These are phyloP conservation scores for Backusella westeae DNA, from an alignment of 192 early-diverging fungal species.

Conservation along the genomic window DNA sequence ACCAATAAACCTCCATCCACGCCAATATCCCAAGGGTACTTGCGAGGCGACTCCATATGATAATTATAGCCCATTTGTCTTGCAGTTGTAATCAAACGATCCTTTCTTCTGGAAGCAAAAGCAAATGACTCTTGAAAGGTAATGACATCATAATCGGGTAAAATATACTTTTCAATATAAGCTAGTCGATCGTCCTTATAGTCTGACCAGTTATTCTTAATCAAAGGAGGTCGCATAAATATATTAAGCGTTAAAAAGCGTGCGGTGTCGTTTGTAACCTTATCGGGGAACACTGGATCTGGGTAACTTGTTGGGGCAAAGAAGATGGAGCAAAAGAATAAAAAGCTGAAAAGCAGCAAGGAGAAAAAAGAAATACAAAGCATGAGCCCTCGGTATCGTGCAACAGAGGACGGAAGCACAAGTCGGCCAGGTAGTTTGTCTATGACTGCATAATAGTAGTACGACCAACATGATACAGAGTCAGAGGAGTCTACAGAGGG, in stretches of 20 bases:
- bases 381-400: constrained; percentile 10
- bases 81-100: constrained; percentile 57
- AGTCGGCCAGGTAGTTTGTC: constrained; percentile 4
- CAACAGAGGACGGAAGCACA: constrained; percentile 8
- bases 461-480: not conserved
- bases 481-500: constrained; percentile 13
- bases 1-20: constrained; percentile 81
- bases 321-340: constrained; percentile 31
- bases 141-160: constrained; percentile 77
- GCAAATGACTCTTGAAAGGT: constrained; percentile 83
- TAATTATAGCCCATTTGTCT: constrained; percentile 65
- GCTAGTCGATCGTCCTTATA: constrained; percentile 77
- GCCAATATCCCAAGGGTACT: constrained; percentile 55
- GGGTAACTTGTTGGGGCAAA: constrained; percentile 29
- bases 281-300: constrained; percentile 31
- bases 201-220: constrained; percentile 73
- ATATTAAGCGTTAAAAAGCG: constrained; percentile 68
- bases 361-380: constrained; percentile 21
- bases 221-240: constrained; percentile 68
- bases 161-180: constrained; percentile 62
- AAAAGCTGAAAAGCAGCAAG: constrained; percentile 18
- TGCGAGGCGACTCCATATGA: constrained; percentile 57
- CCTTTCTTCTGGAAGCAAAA: constrained; percentile 61
- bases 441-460: constrained; percentile 1
- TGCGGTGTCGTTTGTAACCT: constrained; percentile 25